Evolutionary conservation across 805 yeast genomes (phyloP).

Genomic region (Ogataea salicorniae): DNA sequence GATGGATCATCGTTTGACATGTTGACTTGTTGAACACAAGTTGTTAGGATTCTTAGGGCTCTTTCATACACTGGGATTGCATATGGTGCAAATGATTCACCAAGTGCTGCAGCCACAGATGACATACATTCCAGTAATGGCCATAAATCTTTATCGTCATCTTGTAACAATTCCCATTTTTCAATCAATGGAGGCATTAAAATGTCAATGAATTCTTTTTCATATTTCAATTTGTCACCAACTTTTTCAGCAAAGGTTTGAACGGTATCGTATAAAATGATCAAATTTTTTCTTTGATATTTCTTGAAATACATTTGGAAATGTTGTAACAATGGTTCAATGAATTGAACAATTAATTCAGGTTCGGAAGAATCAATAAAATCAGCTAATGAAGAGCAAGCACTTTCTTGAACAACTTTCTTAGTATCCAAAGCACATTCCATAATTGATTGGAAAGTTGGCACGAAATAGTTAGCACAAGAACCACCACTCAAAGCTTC

Average conservation of each 20-base stretch:
- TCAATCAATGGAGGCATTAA: slow-evolving; percentile 76
- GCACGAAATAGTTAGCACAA: slow-evolving; percentile 63
- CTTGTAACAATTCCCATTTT: slow-evolving; percentile 73
- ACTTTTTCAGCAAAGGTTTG: slow-evolving; percentile 82
- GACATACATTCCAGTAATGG: slow-evolving; percentile 92
- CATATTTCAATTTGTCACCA: slow-evolving; percentile 48
- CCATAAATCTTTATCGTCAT: slow-evolving; percentile 83
- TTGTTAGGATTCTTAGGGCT: slow-evolving; percentile 62
- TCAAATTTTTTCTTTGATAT: slow-evolving; percentile 79
- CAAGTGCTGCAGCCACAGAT: slow-evolving; percentile 80
- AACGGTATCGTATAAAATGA: slow-evolving; percentile 82
- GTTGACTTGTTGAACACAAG: slow-evolving; percentile 63
- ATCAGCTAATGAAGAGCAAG: slow-evolving; percentile 79
- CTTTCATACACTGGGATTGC: slow-evolving; percentile 83
- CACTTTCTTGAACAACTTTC: slow-evolving; percentile 94
- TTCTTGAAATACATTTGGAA: slow-evolving; percentile 67
- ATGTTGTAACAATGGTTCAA: slow-evolving; percentile 62
- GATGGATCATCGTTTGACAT: slow-evolving; percentile 61
- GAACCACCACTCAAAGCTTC: slow-evolving; percentile 60
- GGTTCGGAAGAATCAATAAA: slow-evolving; percentile 75
- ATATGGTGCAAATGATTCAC: slow-evolving; percentile 80
- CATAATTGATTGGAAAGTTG: slow-evolving; percentile 74
- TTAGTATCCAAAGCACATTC: slow-evolving; percentile 72
- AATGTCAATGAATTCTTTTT: slow-evolving; percentile 51
- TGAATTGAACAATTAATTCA: slow-evolving; percentile 53